phyloP scores from a whole-genome alignment of 2,329 filamentous ascomycete genomes.

The Paecilomyces fulvus region DNA sequence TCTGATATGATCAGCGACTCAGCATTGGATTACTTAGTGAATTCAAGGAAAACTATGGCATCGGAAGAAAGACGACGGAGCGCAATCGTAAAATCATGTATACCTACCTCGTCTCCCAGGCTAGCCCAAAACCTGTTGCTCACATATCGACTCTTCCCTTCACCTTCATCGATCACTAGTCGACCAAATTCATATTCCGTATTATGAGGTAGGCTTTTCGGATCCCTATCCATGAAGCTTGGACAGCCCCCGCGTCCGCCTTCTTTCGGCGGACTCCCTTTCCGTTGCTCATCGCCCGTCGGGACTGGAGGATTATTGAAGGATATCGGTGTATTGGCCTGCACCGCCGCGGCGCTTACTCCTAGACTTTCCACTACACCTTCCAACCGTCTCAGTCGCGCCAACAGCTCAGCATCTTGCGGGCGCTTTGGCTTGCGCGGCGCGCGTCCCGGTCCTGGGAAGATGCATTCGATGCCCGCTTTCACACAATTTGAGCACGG shows the following conservation, averaged over 20 bases:
- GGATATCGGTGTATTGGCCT: conserved; percentile 7
- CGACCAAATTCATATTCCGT: conserved; percentile 45
- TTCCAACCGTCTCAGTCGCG: conserved; percentile 50
- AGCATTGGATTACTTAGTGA: background rate
- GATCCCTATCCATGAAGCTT: conserved; percentile 10
- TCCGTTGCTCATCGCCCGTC: conserved; percentile 1
- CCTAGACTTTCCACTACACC: conserved; percentile 54
- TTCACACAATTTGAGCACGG: conserved; percentile 42
- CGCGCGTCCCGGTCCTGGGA: conserved; percentile 52
- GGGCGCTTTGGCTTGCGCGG: conserved; percentile 51
- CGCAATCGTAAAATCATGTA: background rate
- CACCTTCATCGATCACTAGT: conserved; percentile 51
- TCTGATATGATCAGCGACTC: conserved; percentile 25
- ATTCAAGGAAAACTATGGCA: background rate
- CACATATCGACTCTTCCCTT: conserved; percentile 53
- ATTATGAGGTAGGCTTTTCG: conserved; percentile 13
- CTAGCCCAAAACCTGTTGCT: conserved; percentile 55
- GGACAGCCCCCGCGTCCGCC: conserved; percentile 2
- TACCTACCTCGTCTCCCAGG: conserved; percentile 49
- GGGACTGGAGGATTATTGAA: conserved; percentile 7
- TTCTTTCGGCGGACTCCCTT: conserved; percentile 2
- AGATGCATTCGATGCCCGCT: conserved; percentile 52
- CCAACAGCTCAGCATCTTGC: conserved; percentile 51
- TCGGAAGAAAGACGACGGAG: background rate
- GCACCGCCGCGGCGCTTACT: conserved; percentile 30